Base-by-base conservation (phyloP, 331 rosid species). In the Malus hybrid region DNA sequence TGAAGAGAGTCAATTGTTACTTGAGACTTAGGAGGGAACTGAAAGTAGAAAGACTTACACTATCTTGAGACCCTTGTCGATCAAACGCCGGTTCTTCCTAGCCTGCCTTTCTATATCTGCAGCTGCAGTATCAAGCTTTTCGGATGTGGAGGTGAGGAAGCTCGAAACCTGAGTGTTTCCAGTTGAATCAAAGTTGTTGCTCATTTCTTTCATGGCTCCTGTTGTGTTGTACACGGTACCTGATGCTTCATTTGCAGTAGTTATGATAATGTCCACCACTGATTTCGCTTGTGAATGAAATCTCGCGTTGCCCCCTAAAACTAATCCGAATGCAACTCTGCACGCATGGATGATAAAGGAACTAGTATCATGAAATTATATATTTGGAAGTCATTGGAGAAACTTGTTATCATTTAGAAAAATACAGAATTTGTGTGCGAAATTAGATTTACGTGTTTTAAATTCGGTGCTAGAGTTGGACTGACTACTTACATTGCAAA, bases 161-260 rank as follows among this genome's bases (percentile, higher is more conserved):
- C 6, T 20, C 22, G 81, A 76, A 71, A 73, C 44, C 13, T 52
- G 18, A 20, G 16, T 22, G 48, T 4, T 70, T 42, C 6, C 57
- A 1, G 79, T 62, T 60, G 68, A 85, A 28, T 29, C 68, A 10
- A 85, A 65, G 61, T 75, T 76, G 56, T 32, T 24, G 48, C 73
- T 39, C 55, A 90, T 62, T 18, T 75, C 83, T 61, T 76, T 78
- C 73, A 90, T 66, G 61, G 85, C 90, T 70, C 67, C 83, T 59
- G 94, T 87, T 77, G 91, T 86, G 80, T 81, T 86, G 77, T 75
- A 68, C 32, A 92, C 78, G 28, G 87, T 87, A 60, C 80, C 72
- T 64, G 96, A 80, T 52, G 94, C 96, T 20, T 85, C 86, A 73
- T 84, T 77, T 60, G 94, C 91, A 24, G 93, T 90, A 46, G 83